Evolutionary conservation across 441 rosid genomes (phyloP), one percentile per base, ranked within the genome.

Genomic region (Raphanus hybrid): DNA sequence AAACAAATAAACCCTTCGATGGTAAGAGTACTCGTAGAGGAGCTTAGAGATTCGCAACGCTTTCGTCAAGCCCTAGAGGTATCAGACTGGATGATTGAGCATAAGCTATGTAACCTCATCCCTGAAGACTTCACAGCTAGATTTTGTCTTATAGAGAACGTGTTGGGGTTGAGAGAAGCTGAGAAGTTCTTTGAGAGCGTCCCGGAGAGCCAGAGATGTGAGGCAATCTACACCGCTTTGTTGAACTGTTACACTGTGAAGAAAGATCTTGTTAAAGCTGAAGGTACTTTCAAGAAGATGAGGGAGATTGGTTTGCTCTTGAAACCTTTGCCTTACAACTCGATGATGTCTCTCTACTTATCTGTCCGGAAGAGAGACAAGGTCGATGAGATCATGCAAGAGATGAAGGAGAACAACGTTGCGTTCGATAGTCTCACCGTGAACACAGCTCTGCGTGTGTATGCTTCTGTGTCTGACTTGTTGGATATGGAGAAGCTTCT

Each of bases 121-220:
- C 35, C 39, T 8, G 57, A 70, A 59, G 66, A 70, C 27, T 26
- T 58, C 15, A 15, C 67, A 41, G 1, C 67, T 60, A 15, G 75
- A 1, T 71, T 71, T 60, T 15, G 43, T 26, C 67, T 71, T 11
- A 26, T 60, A 9, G 43, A 59, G 16, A 71, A 71, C 34, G 34
- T 29, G 34, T 29, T 29, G 34, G 34, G 34, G 34, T 71, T 72
- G n/a, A 26, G 32, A 48, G 45, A 62, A 29, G 75, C 75, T 6
- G 69, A 72, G 69, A 62, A 62, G 68, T 72, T 72, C 67, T 62
- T 72, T 1, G 34, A 29, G 68, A 72, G 7, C 34, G 32, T 72
- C 34, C 48, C 61, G 7, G 34, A 62, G 75, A 72, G 18, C 48
- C 61, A 14, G 9, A 62, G 75, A 72, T 1, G 34, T 1, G 75